Evolutionary conservation across 805 yeast genomes (phyloP).

Genomic region (Phaffomyces antillensis): DNA sequence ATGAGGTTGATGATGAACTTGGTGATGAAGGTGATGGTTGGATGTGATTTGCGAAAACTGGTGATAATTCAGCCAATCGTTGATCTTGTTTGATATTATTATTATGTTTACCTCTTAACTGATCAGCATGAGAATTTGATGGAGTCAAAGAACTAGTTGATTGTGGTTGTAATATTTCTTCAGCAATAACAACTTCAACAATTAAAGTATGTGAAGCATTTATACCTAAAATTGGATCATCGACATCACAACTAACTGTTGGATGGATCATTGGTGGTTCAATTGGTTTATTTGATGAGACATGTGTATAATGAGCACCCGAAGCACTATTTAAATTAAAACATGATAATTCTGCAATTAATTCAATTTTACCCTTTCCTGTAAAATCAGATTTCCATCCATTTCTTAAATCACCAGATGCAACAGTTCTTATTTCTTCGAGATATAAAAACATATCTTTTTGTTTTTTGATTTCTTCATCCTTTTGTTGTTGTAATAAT

Average conservation of each 20-base stretch:
- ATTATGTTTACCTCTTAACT: neutral
- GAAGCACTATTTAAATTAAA: slow-evolving; percentile 50
- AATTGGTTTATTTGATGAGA: slow-evolving; percentile 35
- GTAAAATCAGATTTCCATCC: slow-evolving; percentile 96
- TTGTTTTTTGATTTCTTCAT: slow-evolving; percentile 23
- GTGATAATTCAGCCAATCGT: slow-evolving; percentile 37
- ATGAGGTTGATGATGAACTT: slow-evolving; percentile 17
- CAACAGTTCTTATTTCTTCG: slow-evolving; percentile 69
- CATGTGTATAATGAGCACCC: slow-evolving; percentile 36
- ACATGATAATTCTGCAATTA: slow-evolving; percentile 64
- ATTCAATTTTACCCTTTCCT: slow-evolving; percentile 70
- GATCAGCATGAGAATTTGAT: slow-evolving; percentile 20
- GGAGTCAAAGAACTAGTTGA: slow-evolving; percentile 29
- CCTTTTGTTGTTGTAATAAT: slow-evolving; percentile 20
- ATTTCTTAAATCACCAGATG: slow-evolving; percentile 71
- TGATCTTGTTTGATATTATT: slow-evolving; percentile 24
- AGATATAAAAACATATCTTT: slow-evolving; percentile 39
- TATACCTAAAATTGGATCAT: slow-evolving; percentile 75
- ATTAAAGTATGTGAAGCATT: slow-evolving; percentile 69
- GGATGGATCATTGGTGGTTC: slow-evolving; percentile 21
- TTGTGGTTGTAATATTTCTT: slow-evolving; percentile 55
- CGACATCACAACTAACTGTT: slow-evolving; percentile 71
- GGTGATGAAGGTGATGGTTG: slow-evolving; percentile 17
- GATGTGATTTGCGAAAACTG: slow-evolving; percentile 33
- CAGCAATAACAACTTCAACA: slow-evolving; percentile 91